These are phyloP conservation scores for Plasmopara halstedii DNA, from an alignment of 352 stramenopile genomes.

Conservation along the genomic window DNA sequence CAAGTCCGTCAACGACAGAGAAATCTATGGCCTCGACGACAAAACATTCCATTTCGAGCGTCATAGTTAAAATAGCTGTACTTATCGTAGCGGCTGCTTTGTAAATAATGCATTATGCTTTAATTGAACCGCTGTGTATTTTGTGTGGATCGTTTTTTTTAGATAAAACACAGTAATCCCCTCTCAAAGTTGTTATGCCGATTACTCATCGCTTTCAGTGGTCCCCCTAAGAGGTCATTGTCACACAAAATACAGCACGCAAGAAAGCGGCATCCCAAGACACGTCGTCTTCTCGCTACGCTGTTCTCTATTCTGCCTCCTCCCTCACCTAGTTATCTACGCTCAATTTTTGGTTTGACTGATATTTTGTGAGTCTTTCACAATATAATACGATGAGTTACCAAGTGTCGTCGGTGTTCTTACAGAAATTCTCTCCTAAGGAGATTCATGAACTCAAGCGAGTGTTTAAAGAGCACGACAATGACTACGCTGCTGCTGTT, in stretches of 20 bases:
- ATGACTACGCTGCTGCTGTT: conserved; percentile 56
- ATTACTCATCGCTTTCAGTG: not conserved
- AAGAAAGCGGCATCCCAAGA: not conserved
- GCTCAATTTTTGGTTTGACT: too few species aligned
- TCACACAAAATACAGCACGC: too few species aligned
- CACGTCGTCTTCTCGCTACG: not conserved
- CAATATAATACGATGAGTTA: conserved; percentile 80
- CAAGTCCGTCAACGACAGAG: conserved; percentile 1
- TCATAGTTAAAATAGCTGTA: not conserved
- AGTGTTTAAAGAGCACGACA: conserved; percentile 81
- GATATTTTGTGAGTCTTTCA: not conserved
- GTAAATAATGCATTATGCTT: not conserved
- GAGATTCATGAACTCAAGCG: conserved; percentile 84
- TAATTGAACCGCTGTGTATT: too few species aligned
- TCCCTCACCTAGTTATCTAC: not conserved
- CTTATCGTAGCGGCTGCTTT: conserved; percentile 1
- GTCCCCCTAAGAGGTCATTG: not conserved
- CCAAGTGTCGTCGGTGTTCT: conserved; percentile 69
- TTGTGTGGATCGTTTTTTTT: too few species aligned
- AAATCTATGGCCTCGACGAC: conserved; percentile 5
- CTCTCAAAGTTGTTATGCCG: too few species aligned
- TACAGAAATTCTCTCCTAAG: conserved; percentile 84
- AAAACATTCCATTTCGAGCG: conserved; percentile 1
- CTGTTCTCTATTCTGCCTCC: not conserved
- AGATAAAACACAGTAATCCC: too few species aligned